Conservation (phyloP, 2,329 filamentous ascomycete genomes). For the Albophoma yamanashiensis region DNA sequence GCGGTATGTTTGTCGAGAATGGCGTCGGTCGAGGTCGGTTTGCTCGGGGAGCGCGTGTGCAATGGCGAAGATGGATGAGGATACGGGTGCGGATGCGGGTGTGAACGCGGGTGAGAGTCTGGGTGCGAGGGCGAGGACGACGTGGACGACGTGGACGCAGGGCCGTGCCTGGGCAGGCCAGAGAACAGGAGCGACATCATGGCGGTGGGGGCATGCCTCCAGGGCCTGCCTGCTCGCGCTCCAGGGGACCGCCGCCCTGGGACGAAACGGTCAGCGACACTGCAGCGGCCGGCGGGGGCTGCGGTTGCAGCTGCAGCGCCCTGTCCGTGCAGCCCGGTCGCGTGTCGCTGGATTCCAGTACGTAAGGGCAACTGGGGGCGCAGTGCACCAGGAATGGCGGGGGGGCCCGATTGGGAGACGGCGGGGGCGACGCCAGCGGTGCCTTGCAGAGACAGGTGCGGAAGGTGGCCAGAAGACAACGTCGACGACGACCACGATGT, state of each 20-base stretch:
- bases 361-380: neutral
- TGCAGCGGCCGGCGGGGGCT: neutral
- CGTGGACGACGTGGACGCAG: neutral
- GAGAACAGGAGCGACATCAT: conserved; percentile 7
- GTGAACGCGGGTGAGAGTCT: neutral
- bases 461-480: neutral
- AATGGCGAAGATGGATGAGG: neutral
- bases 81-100: neutral
- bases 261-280: neutral
- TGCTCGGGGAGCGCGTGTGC: neutral
- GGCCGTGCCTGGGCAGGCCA: conserved; percentile 2
- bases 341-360: conserved; percentile 1
- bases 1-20: neutral
- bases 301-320: neutral
- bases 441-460: neutral
- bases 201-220: neutral
- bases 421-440: neutral
- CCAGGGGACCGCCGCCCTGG: conserved; percentile 2
- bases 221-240: neutral
- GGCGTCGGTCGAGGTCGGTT: neutral
- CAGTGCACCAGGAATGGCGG: neutral
- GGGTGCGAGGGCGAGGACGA: neutral
- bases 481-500: neutral
- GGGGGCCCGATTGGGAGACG: neutral
- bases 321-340: neutral